These are phyloP conservation scores for Phoenix dactylifera DNA, from an alignment of 176 grass and related monocot genomes.

Conservation along the genomic window DNA sequence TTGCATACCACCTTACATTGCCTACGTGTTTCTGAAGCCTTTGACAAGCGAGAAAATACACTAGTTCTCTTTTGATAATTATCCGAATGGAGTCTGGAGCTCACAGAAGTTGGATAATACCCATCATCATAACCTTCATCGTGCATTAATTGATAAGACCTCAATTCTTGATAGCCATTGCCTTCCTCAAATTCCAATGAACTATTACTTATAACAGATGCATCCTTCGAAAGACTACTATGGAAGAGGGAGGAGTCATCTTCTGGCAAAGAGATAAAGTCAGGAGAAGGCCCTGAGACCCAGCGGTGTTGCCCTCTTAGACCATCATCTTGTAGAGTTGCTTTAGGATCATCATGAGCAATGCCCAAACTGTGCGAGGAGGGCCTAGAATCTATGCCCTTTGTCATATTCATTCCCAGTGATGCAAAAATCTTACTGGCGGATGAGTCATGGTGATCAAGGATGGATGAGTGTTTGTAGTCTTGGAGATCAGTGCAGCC, in stretches of 20 bases:
- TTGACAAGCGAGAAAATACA: slow-evolving; percentile 40
- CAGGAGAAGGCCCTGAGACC: slow-evolving; percentile 18
- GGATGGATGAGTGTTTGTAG: too few relatives aligned
- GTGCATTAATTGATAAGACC: slow-evolving; percentile 3
- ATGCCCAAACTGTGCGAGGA: too few relatives aligned
- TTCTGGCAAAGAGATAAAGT: slow-evolving; percentile 33
- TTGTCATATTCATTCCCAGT: too few relatives aligned
- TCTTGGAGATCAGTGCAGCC: too few relatives aligned
- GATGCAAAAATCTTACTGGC: too few relatives aligned
- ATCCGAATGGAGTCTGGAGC: slow-evolving; percentile 36
- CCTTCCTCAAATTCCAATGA: slow-evolving; percentile 28
- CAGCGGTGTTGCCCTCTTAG: not conserved
- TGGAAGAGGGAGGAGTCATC: slow-evolving; percentile 2
- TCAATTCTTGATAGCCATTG: slow-evolving; percentile 29
- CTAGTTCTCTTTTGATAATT: slow-evolving; percentile 29
- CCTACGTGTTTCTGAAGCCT: not conserved
- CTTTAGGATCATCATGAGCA: not conserved
- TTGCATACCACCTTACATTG: slow-evolving; percentile 18
- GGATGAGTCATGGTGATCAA: too few relatives aligned
- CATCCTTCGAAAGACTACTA: slow-evolving; percentile 15
- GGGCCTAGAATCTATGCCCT: too few relatives aligned
- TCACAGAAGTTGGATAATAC: slow-evolving; percentile 12
- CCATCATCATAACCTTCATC: slow-evolving; percentile 20
- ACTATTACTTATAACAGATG: slow-evolving; percentile 20
- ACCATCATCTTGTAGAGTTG: not conserved